Evolutionary conservation across 73 alveolate genomes (phyloP).

Genomic region (Blepharisma stoltei): DNA sequence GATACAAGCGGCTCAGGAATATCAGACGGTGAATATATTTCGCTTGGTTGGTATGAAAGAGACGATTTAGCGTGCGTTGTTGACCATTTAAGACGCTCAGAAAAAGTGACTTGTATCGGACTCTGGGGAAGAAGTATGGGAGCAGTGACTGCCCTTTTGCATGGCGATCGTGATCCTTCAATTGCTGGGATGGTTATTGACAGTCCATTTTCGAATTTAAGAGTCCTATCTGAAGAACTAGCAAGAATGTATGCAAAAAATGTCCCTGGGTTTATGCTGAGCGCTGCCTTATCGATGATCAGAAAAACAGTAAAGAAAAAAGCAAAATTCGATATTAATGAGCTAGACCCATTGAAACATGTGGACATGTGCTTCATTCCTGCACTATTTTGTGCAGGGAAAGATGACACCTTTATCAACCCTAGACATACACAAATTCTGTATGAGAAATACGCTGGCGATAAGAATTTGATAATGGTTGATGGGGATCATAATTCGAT

Average conservation of each 20-base stretch:
- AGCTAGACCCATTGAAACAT: constrained; percentile 77
- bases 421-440: constrained; percentile 92
- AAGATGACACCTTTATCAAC: constrained; percentile 87
- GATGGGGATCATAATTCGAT: constrained; percentile 57
- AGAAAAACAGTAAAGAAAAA: constrained; percentile 68
- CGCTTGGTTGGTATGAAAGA: constrained; percentile 65
- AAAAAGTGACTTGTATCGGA: constrained; percentile 56
- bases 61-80: constrained; percentile 59
- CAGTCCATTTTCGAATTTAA: constrained; percentile 84
- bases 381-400: constrained; percentile 81
- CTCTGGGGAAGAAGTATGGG: constrained; percentile 83
- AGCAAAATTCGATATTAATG: constrained; percentile 86
- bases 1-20: constrained; percentile 67
- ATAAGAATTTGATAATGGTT: constrained; percentile 47
- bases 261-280: constrained; percentile 51
- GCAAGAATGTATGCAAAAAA: constrained; percentile 53
- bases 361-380: constrained; percentile 84
- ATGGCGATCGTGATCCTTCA: constrained; percentile 86
- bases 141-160: constrained; percentile 94
- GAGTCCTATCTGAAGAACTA: constrained; percentile 71
- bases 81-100: constrained; percentile 52
- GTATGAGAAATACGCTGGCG: constrained; percentile 95
- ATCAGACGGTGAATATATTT: constrained; percentile 67
- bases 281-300: constrained; percentile 79
- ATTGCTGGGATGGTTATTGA: constrained; percentile 97